Evolutionary conservation across 2,329 filamentous ascomycete species (phyloP), one percentile per base, ranked within the genome.

Genomic region (Aspergillus udagawae): DNA sequence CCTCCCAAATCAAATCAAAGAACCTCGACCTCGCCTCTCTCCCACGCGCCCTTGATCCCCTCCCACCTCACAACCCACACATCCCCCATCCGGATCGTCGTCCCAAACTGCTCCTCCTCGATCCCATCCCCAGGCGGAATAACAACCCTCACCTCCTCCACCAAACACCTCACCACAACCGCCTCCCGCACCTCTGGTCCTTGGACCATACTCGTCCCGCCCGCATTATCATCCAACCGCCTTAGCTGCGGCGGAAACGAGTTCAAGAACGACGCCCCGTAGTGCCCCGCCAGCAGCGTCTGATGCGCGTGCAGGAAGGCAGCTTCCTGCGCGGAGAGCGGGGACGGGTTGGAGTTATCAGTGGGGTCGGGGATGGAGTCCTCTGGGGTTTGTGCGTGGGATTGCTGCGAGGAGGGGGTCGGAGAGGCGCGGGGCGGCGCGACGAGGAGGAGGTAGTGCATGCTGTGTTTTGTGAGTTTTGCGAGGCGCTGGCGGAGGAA

Each of bases 121-220:
- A 67, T 61, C 2, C 62, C 67, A 49, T 70, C 70, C 20, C 66
- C 72, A 2, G 67, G 67, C 7, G 69, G 72, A 47, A 75, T 60
- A 32, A 75, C 57, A 58, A 76, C 68, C 25, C 66, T 79, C 8
- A 84, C 78, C 71, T 84, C 81, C 20, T 70, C 73, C 0, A 58
- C 70, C 23, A 79, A 56, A 72, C 77, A 79, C 60, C 93, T 81
- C 44, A 92, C 86, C 73, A 99, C 97, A 2, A 97, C 92, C 7
- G 91, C 91, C 1, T 84, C 82, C 59, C 94, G 89, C 50, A 86
- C 77, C 71, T 97, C 94, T 0, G 94, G 94, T 2, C 84, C 81
- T 69, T 96, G 92, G 29, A 97, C 85, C 94, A 99, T 99, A 76
- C 85, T 92, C 56, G 93, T 87, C 9, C 92, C 92, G 29, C 92